These are phyloP conservation scores for Colletotrichum sojae DNA, from an alignment of 2,329 filamentous ascomycete genomes.

Conservation along the genomic window DNA sequence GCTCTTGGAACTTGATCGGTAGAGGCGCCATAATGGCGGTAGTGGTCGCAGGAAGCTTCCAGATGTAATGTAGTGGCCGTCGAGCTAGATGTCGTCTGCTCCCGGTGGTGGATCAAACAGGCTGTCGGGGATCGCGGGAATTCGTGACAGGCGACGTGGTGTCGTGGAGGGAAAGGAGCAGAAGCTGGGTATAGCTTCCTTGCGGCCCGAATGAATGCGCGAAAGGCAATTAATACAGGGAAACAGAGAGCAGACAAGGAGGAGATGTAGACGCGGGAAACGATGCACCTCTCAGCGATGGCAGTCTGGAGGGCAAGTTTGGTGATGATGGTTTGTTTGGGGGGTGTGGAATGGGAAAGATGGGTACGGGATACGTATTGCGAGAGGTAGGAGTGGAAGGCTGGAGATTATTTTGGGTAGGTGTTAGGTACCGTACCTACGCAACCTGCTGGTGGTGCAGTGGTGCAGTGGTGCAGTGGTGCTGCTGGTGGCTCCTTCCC, in stretches of 20 bases:
- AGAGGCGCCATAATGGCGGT: constrained; percentile 72
- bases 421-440: background rate
- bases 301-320: constrained; percentile 42
- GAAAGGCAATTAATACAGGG: constrained; percentile 43
- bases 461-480: constrained; percentile 10
- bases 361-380: constrained; percentile 42
- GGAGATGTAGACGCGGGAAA: constrained; percentile 30
- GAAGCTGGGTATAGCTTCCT: constrained; percentile 41
- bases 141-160: constrained; percentile 36
- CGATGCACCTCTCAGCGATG: constrained; percentile 43
- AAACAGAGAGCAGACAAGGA: constrained; percentile 38
- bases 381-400: constrained; percentile 32
- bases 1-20: constrained; percentile 94
- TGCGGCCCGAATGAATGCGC: constrained; percentile 40
- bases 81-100: constrained; percentile 24
- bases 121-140: constrained; percentile 32
- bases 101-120: constrained; percentile 18
- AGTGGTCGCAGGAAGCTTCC: constrained; percentile 34
- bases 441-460: constrained; percentile 15
- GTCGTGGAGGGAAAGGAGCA: constrained; percentile 37
- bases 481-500: background rate
- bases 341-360: constrained; percentile 38
- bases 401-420: constrained; percentile 36
- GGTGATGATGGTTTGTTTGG: constrained; percentile 41
- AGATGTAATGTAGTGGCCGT: constrained; percentile 23